Base-by-base conservation (phyloP, 768 basidiomycete genomes). In the Obba rivulosa region DNA sequence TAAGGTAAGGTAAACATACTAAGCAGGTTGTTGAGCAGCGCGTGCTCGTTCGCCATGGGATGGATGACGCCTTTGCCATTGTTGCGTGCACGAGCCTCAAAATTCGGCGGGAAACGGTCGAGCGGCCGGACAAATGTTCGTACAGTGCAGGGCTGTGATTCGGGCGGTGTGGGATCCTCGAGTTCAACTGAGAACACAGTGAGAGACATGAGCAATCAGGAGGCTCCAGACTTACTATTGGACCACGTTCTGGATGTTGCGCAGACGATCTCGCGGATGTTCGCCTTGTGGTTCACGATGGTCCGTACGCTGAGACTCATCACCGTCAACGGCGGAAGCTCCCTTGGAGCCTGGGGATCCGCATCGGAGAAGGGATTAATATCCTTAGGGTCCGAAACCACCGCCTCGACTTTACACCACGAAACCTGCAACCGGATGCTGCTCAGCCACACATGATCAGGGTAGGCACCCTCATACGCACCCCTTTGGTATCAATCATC, bases 341-440 rank as follows among this genome's bases (percentile, higher is more conserved):
- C 93, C 62, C 79, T 85, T 0, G 87, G 85, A 1, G 84, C 85
- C 20, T 69, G 64, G 0, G 70, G 57, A 57, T 94, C 89, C 3
- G 77, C 74, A 43, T 94, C 89, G 0, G 79, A 59, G 63, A 94
- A 81, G 0, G 92, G 89, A 50, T 82, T 87, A 65, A 99, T 79
- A 55, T 90, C 83, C 58, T 96, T 95, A 1, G 94, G 93, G 57
- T 93, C 78, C 7, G 78, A 65, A 5, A 92, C 87, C 0, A 80
- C 82, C 16, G 80, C 86, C 68, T 99, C 95, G 11, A 97, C 70
- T 67, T 94, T 94, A 60, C 94, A 97, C 96, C 96, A 99, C 1
- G 96, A 95, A 25, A 91, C 78, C 95, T 97, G 52, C 8, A 38
- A 25, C 25, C 16, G 13, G 17, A 46, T 14, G 5, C 48, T 48